These are phyloP conservation scores for Phytophthora palmivora DNA, from an alignment of 352 stramenopile species.

Conservation along the genomic window DNA sequence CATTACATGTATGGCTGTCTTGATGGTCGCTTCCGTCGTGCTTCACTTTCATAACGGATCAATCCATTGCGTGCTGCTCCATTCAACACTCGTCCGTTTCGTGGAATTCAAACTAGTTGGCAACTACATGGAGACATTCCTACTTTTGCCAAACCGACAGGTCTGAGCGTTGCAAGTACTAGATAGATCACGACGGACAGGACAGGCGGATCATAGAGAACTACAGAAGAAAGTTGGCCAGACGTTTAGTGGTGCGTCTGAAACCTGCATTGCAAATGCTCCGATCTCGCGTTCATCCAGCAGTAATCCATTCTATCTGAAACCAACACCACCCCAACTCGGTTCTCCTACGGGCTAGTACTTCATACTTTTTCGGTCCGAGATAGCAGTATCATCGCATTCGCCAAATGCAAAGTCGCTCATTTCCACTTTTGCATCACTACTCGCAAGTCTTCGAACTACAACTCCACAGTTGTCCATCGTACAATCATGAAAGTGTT, in stretches of 20 bases:
- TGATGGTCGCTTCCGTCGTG: not conserved
- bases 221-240: not conserved
- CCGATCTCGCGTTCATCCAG: not conserved
- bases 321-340: constrained; percentile 6
- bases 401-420: not conserved
- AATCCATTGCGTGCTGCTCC: not conserved
- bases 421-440: constrained; percentile 30
- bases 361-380: not conserved
- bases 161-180: not conserved
- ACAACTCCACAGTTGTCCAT: not conserved
- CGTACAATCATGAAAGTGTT: constrained; percentile 19
- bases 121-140: not conserved
- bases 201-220: constrained; percentile 6
- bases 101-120: not conserved
- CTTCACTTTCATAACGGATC: not conserved
- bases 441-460: not conserved
- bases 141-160: not conserved
- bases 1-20: not conserved
- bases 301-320: constrained; percentile 20
- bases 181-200: not conserved
- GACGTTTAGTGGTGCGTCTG: constrained; percentile 1
- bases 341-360: not conserved
- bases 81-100: not conserved
- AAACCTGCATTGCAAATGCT: constrained; percentile 12
- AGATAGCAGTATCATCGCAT: not conserved